Base-by-base conservation (phyloP, 129 eudicot genomes). In the Saussurea involucrata region DNA sequence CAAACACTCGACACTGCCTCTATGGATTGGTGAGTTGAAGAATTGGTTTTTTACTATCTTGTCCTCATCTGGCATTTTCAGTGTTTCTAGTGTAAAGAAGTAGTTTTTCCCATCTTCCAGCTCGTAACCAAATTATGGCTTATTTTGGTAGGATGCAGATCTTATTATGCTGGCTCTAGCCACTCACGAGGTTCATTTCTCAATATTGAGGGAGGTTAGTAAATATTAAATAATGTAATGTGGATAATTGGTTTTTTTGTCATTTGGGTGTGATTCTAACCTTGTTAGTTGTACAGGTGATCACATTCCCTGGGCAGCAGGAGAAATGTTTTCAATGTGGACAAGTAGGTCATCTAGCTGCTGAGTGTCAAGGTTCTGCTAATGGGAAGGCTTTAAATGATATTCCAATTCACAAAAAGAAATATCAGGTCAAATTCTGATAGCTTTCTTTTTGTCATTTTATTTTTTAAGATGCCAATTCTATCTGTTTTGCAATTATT, bases 131-230 rank as follows among this genome's bases (percentile, higher is more conserved):
- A 73, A 21, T 61, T 24, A 31, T 76, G 63, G 66, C 64, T 67
- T 83, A 21, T 69, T 46, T 63, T 77, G 42, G 74, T 73, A 89
- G 94, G 98, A 95, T 83, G 98, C 98, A 5, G 98, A 95, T 80
- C 93, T 95, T 73, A 95, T 95, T 70, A 95, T 95, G 98, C 82
- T 95, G 72, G 84, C 98, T 86, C 86, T 95, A 72, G 98, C 98
- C 57, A 91, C 98, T 29, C 98, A 95, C 71, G 98, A 95, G 85
- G 91, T 95, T 79, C 98, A 95, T 82, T 95, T 95, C 76, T 91
- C 97, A 29, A 95, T 95, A 81, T 66, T 95, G 80, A 83, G 98
- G 87, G 98, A 95, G 98, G 98, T 95, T 55, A 81, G 97, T 84
- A 13, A 15, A 58, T 55, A 81, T 96, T 84, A 13, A 15, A 58